These are phyloP conservation scores for Heliamphora exappendiculata DNA, from an alignment of 148 eudicot species.

Conservation along the genomic window DNA sequence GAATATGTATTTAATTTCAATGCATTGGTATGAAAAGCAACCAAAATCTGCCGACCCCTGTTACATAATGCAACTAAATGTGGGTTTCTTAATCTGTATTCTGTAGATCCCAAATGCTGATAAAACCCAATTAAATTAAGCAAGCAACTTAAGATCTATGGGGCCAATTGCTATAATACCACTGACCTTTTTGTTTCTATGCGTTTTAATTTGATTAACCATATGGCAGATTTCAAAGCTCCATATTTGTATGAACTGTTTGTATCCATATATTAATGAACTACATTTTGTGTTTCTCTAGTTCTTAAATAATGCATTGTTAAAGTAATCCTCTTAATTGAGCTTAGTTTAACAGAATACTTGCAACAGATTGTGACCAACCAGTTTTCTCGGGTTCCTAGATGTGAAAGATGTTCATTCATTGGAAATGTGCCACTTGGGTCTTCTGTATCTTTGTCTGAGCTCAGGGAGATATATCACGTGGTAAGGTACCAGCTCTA, in stretches of 20 bases:
- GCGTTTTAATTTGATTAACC: neutral
- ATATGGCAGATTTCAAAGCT: neutral
- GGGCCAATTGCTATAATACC: neutral
- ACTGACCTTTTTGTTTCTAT: neutral
- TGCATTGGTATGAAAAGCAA: neutral
- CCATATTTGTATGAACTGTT: neutral
- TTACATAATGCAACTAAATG: neutral
- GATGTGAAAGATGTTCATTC: conserved; percentile 63
- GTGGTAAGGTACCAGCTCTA: conserved; percentile 50
- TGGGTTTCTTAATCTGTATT: neutral
- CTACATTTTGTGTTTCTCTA: neutral
- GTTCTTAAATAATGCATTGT: neutral
- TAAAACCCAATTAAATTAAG: neutral
- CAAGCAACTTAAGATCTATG: neutral
- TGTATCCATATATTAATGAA: neutral
- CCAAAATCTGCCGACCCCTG: neutral
- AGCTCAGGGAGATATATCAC: conserved; percentile 81
- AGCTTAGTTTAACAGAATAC: conserved; percentile 43
- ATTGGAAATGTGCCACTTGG: conserved; percentile 90
- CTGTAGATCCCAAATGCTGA: neutral
- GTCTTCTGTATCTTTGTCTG: conserved; percentile 64
- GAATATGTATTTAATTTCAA: neutral
- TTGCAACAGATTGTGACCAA: conserved; percentile 81
- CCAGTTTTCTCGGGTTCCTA: conserved; percentile 82
- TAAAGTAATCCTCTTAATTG: conserved; percentile 23